phyloP scores from a whole-genome alignment of 176 grass and related monocot genomes.

The Phoenix dactylifera region DNA sequence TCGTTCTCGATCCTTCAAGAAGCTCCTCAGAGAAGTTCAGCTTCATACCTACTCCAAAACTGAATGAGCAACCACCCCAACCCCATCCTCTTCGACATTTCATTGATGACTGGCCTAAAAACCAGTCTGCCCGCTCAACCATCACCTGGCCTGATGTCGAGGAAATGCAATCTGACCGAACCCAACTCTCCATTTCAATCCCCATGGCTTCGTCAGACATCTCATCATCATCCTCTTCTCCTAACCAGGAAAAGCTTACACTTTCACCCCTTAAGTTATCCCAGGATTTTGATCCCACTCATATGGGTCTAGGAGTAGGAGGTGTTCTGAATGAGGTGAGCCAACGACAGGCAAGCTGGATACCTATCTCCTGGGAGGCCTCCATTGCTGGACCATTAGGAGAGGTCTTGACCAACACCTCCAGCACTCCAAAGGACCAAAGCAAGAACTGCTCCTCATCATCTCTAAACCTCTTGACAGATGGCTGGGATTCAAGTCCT shows the following conservation, averaged over 20 bases:
- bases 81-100: constrained; percentile 61
- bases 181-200: constrained; percentile 70
- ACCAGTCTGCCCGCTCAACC: constrained; percentile 26
- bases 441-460: constrained; percentile 9
- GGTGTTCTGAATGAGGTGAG: constrained; percentile 20
- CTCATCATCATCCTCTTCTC: constrained; percentile 12
- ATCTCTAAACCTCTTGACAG: constrained; percentile 53
- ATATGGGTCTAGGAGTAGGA: constrained; percentile 2
- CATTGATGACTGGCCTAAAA: constrained; percentile 53
- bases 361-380: constrained; percentile 17
- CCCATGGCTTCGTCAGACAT: constrained; percentile 31
- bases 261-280: constrained; percentile 21
- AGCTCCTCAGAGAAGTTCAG: constrained; percentile 47
- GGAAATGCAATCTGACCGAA: constrained; percentile 60
- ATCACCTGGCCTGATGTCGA: constrained; percentile 61
- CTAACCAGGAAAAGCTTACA: constrained; percentile 13
- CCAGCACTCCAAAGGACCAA: constrained; percentile 19
- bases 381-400: constrained; percentile 71
- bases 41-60: constrained; percentile 25
- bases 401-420: constrained; percentile 56
- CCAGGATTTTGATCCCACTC: not conserved
- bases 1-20: constrained; percentile 42
- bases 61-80: constrained; percentile 38
- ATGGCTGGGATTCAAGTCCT: constrained; percentile 52
- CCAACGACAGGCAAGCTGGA: constrained; percentile 4